Percentiles rank a stretch among this genome's conserved stretches.
Conservation (phyloP, 169 alveolate genomes). For the Plasmodium knowlesi region DNA sequence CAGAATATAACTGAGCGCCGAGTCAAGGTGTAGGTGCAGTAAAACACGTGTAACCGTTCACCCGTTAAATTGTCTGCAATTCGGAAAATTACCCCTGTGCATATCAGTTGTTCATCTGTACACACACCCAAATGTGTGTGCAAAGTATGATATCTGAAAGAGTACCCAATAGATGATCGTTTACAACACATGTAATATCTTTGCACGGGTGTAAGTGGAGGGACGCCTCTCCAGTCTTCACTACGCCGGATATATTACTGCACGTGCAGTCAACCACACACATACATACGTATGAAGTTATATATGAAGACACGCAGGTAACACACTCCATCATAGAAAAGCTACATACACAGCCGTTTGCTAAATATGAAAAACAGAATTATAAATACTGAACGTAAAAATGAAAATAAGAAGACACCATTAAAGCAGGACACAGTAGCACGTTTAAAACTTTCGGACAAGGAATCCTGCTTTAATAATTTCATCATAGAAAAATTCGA, state of each 20-base stretch:
- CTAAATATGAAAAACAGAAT: conserved; percentile 38
- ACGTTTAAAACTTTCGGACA: not conserved
- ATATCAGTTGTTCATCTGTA: not conserved
- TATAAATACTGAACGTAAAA: not conserved
- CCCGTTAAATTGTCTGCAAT: not conserved
- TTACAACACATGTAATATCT: not conserved
- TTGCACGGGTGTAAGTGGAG: not conserved
- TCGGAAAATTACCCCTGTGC: not conserved
- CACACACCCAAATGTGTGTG: not conserved
- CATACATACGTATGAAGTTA: not conserved
- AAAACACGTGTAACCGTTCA: not conserved
- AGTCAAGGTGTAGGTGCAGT: not conserved
- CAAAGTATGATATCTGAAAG: not conserved
- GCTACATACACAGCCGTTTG: not conserved
- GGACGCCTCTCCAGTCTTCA: not conserved
- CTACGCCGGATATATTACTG: not conserved
- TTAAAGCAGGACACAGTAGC: conserved; percentile 9
- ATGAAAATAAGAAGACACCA: conserved; percentile 12
- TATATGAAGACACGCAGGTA: not conserved
- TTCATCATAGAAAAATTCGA: conserved; percentile 13
- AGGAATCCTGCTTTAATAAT: conserved; percentile 14
- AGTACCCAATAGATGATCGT: not conserved
- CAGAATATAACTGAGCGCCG: not conserved
- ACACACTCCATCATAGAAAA: not conserved
- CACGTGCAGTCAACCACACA: not conserved